These are phyloP conservation scores for Typha latifolia DNA, from an alignment of 176 grass and related monocot species.

Conservation along the genomic window DNA sequence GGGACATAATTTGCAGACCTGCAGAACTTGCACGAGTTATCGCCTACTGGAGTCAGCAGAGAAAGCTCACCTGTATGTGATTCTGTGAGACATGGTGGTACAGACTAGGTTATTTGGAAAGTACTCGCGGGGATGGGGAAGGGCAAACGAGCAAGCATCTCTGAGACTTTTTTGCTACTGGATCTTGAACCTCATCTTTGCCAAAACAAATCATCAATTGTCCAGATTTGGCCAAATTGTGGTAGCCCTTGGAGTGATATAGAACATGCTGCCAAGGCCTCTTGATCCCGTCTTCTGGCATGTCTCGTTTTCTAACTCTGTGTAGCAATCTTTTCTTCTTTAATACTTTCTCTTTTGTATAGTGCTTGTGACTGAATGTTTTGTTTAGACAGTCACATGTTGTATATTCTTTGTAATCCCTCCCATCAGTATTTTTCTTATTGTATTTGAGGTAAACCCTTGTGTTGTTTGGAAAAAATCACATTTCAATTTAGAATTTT, in stretches of 20 bases:
- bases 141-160: neutral
- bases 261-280: slow-evolving; percentile 12
- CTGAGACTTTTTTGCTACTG: neutral
- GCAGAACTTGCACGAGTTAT: neutral
- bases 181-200: neutral
- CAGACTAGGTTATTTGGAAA: slow-evolving; percentile 2
- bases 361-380: slow-evolving; percentile 19
- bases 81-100: slow-evolving; percentile 5
- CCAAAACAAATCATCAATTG: slow-evolving; percentile 1
- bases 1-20: neutral
- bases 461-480: neutral
- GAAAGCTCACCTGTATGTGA: neutral
- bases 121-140: neutral
- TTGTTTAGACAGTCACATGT: slow-evolving; percentile 7
- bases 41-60: neutral
- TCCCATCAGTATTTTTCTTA: neutral
- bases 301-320: slow-evolving; percentile 18
- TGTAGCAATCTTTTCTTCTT: slow-evolving; percentile 25
- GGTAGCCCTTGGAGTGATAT: slow-evolving; percentile 8
- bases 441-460: neutral
- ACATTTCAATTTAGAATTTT: neutral
- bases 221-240: slow-evolving; percentile 14
- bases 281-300: slow-evolving; percentile 24
- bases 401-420: slow-evolving; percentile 25
- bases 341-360: slow-evolving; percentile 4